Conservation (phyloP, 2,329 filamentous ascomycete genomes). For the Saccharata proteae region DNA sequence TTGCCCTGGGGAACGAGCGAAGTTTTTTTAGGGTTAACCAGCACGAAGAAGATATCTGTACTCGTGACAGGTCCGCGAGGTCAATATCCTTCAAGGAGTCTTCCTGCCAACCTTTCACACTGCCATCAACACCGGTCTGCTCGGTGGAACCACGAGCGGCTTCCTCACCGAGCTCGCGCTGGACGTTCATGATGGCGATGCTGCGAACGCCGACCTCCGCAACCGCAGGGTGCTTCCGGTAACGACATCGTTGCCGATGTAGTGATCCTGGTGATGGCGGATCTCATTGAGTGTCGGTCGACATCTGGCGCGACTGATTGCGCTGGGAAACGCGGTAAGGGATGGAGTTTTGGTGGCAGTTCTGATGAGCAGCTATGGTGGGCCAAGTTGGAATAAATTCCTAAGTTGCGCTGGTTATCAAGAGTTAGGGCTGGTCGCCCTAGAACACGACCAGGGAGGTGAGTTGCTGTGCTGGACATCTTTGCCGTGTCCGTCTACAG, state of each 20-base stretch:
- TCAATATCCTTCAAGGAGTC: slow-evolving; percentile 85
- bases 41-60: too few relatives aligned
- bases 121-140: slow-evolving; percentile 65
- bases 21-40: too few relatives aligned
- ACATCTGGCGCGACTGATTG: slow-evolving; percentile 38
- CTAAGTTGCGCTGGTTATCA: too few relatives aligned
- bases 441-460: too few relatives aligned
- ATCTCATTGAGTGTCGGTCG: slow-evolving; percentile 44
- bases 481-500: slow-evolving; percentile 43
- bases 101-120: slow-evolving; percentile 95
- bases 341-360: too few relatives aligned
- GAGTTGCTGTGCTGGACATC: too few relatives aligned
- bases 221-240: slow-evolving; percentile 84
- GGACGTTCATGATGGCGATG: slow-evolving; percentile 64
- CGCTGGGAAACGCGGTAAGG: slow-evolving; percentile 33
- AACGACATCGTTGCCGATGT: slow-evolving; percentile 87
- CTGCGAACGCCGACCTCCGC: slow-evolving; percentile 64
- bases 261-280: slow-evolving; percentile 45
- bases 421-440: too few relatives aligned
- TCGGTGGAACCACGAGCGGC: slow-evolving; percentile 57
- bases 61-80: slow-evolving; percentile 69
- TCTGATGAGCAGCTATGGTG: too few relatives aligned
- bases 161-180: slow-evolving; percentile 61
- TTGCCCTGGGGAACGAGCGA: slow-evolving; percentile 84
- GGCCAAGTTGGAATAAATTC: too few relatives aligned